These are phyloP conservation scores for Prunus kanzakura DNA, from an alignment of 306 rosid species.

Conservation along the genomic window DNA sequence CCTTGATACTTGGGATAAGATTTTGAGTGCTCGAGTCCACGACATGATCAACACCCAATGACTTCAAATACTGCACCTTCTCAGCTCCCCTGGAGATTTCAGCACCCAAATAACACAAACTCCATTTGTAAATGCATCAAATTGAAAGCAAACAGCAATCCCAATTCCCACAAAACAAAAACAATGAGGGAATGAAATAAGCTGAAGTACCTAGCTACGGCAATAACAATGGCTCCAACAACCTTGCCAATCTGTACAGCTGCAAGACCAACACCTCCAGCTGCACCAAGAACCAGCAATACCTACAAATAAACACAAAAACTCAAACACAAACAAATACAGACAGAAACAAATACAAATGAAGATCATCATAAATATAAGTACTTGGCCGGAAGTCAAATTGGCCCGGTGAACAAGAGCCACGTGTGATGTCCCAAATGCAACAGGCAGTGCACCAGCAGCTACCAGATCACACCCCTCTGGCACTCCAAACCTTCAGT, in stretches of 20 bases:
- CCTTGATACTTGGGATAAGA: conserved; percentile 65
- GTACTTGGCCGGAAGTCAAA: conserved; percentile 70
- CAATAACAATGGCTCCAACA: conserved; percentile 81
- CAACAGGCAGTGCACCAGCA: conserved; percentile 88
- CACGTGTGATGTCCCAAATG: conserved; percentile 89
- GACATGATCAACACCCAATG: conserved; percentile 81
- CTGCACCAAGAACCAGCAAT: conserved; percentile 89
- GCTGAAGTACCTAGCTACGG: conserved; percentile 74
- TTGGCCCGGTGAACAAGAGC: conserved; percentile 83
- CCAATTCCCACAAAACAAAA: background rate
- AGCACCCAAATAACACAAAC: conserved; percentile 9
- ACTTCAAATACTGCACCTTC: conserved; percentile 71
- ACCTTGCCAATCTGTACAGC: conserved; percentile 93
- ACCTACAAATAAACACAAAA: conserved; percentile 41
- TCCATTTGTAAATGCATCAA: background rate
- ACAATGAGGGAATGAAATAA: background rate
- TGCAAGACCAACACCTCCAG: conserved; percentile 94
- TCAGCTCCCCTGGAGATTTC: conserved; percentile 64
- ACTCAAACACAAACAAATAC: background rate
- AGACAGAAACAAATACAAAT: background rate
- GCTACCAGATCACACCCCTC: conserved; percentile 83
- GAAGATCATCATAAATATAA: background rate
- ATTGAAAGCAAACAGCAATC: background rate
- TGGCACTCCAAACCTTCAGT: conserved; percentile 67
- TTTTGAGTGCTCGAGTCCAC: conserved; percentile 65